Conservation (phyloP, 176 grass and related monocot genomes). For the Triticum monococcum region DNA sequence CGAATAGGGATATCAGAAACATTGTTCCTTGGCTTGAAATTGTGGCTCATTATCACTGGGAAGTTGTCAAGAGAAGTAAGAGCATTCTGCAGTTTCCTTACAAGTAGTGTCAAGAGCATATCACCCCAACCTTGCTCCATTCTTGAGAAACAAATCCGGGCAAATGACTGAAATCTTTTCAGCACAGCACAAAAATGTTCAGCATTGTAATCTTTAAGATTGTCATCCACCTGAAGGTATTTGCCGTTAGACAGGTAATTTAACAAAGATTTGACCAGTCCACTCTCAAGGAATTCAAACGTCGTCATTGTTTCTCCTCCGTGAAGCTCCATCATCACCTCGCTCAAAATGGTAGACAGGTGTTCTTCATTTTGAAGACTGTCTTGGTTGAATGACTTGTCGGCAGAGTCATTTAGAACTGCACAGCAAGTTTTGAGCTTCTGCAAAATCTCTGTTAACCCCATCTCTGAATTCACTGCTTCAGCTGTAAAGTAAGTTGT, state of each 20-base stretch:
- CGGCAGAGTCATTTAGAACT: slow-evolving; percentile 68
- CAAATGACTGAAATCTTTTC: slow-evolving; percentile 89
- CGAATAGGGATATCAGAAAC: slow-evolving; percentile 70
- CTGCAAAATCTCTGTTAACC: slow-evolving; percentile 69
- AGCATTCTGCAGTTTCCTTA: slow-evolving; percentile 85
- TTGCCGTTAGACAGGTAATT: slow-evolving; percentile 90
- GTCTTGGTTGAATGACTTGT: slow-evolving; percentile 45
- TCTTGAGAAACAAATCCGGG: slow-evolving; percentile 60
- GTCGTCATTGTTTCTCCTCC: slow-evolving; percentile 89
- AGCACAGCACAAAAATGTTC: slow-evolving; percentile 59
- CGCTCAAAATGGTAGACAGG: slow-evolving; percentile 69
- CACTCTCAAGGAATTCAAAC: slow-evolving; percentile 98
- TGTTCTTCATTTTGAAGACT: slow-evolving; percentile 64
- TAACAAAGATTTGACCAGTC: slow-evolving; percentile 79
- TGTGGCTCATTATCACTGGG: slow-evolving; percentile 81
- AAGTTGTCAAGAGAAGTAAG: slow-evolving; percentile 98
- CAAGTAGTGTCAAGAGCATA: slow-evolving; percentile 67
- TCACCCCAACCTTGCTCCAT: slow-evolving; percentile 53
- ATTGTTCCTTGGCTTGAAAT: slow-evolving; percentile 66
- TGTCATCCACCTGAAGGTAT: slow-evolving; percentile 45
- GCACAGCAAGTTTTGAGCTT: slow-evolving; percentile 87
- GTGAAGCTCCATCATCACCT: slow-evolving; percentile 93
- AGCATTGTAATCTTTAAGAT: slow-evolving; percentile 22
- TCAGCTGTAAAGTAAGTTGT: slow-evolving; percentile 71
- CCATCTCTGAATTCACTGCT: slow-evolving; percentile 64